Evolutionary conservation across 164 flowering plant species (phyloP), one percentile per base, ranked within the genome.

Genomic region (Vitis amurensis): DNA sequence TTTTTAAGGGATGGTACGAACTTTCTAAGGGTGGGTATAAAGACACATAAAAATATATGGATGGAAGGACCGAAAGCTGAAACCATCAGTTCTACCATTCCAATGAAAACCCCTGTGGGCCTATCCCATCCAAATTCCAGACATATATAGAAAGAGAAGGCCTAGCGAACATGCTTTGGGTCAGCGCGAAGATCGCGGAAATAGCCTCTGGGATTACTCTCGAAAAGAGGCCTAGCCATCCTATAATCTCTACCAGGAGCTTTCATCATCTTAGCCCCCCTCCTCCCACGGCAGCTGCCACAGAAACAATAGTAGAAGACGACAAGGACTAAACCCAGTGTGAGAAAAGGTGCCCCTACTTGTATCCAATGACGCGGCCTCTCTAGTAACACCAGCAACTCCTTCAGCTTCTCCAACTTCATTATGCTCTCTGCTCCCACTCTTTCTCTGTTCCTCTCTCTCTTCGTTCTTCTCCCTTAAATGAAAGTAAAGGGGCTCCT

Each of bases 241-340:
- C 50, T 50, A 51, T 23, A 55, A 44, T 31, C 68, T 53, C 77
- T 77, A 2, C 82, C 82, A 0, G 80, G 82, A 50, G 82, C 80
- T 60, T 68, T 80, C 82, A 79, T 79, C 79, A 60, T 73, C 82
- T 55, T 76, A 16, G 9, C 19, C 11, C 68, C 47, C 3, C 70
- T 10, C 8, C 55, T 29, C 27, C 12, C 11, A n/a, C 71, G 50
- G 64, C 74, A 55, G 49, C 66, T 23, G 47, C 72, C 27, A 14
- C 63, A 64, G 17, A 64, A 55, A 7, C 50, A 8, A 57, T 7
- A 44, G 69, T 72, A 56, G 49, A 55, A 47, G 14, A 69, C 4
- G 8, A 77, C 55, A 29, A 77, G 67, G 11, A 11, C 66, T 4
- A 15, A 14, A 2, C 49, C 68, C 23, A 12, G 23, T 9, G 70